Evolutionary conservation across 768 basidiomycete genomes (phyloP).

Genomic region (Leccinum subgranulosum): DNA sequence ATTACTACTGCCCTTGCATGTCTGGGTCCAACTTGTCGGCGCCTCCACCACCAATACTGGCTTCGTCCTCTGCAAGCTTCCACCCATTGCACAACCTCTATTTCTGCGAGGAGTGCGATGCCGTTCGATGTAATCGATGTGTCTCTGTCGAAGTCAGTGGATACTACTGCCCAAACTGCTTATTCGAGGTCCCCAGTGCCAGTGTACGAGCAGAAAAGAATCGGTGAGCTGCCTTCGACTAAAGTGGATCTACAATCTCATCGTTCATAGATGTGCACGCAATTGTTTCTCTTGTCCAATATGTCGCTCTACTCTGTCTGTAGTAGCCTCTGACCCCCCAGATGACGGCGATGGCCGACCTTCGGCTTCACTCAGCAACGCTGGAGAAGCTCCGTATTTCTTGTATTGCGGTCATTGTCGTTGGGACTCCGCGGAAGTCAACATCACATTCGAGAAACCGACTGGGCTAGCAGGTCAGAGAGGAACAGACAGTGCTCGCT

Average conservation of each 20-base stretch:
- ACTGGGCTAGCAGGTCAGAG: slow-evolving; percentile 89
- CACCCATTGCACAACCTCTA: slow-evolving; percentile 83
- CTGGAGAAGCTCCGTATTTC: slow-evolving; percentile 87
- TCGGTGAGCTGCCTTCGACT: slow-evolving; percentile 47
- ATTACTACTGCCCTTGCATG: slow-evolving; percentile 76
- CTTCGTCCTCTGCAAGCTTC: slow-evolving; percentile 77
- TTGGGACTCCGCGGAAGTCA: slow-evolving; percentile 92
- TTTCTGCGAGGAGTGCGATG: slow-evolving; percentile 99
- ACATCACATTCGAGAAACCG: slow-evolving; percentile 93
- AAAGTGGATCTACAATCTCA: background rate
- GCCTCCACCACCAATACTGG: slow-evolving; percentile 72
- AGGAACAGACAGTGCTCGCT: background rate
- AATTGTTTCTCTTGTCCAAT: slow-evolving; percentile 97
- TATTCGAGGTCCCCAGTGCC: slow-evolving; percentile 97
- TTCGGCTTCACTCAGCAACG: slow-evolving; percentile 49
- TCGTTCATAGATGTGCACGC: slow-evolving; percentile 76
- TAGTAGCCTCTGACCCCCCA: slow-evolving; percentile 84
- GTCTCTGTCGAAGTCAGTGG: slow-evolving; percentile 92
- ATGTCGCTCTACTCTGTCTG: slow-evolving; percentile 85
- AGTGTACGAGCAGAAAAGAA: slow-evolving; percentile 99
- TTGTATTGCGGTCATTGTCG: slow-evolving; percentile 89
- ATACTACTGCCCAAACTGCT: slow-evolving; percentile 97
- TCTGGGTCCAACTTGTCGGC: slow-evolving; percentile 39
- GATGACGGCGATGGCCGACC: slow-evolving; percentile 57
- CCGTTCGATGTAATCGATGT: slow-evolving; percentile 89